A percentile compares a stretch with the other conserved stretches of the same genome.
These are phyloP conservation scores for Xenoacremonium recifei DNA, from an alignment of 2,329 filamentous ascomycete species.

Conservation along the genomic window DNA sequence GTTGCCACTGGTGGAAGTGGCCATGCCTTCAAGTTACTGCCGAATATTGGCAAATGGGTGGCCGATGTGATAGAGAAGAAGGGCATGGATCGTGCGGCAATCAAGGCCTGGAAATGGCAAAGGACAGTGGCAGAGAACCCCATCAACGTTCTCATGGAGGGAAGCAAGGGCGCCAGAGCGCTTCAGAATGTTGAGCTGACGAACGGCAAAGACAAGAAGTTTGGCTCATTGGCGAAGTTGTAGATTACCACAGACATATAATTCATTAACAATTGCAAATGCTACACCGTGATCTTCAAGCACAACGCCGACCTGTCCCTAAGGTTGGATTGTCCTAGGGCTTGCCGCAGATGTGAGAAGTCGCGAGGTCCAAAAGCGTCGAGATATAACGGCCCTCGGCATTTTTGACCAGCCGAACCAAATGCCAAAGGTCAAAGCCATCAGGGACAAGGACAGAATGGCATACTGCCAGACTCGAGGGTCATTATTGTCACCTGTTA, in stretches of 20 bases:
- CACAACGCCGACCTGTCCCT: too few species aligned
- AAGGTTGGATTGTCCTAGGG: too few species aligned
- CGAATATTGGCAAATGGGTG: constrained; percentile 54
- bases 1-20: constrained; percentile 61
- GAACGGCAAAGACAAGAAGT: too few species aligned
- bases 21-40: constrained; percentile 62
- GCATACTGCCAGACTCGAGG: neutral
- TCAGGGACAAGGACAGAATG: neutral
- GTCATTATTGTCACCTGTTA: neutral
- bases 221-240: too few species aligned
- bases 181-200: neutral
- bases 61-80: constrained; percentile 36
- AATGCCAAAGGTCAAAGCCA: neutral
- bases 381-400: too few species aligned
- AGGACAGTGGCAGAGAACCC: neutral
- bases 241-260: too few species aligned
- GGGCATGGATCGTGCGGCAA: neutral
- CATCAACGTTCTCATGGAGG: neutral
- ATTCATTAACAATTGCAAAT: too few species aligned
- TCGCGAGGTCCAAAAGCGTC: too few species aligned
- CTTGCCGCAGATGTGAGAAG: too few species aligned
- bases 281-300: too few species aligned
- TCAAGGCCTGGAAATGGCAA: constrained; percentile 9
- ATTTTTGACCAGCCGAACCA: neutral
- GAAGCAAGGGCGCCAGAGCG: neutral